phyloP scores from a whole-genome alignment of 495 filamentous ascomycete species.

The Xylona heveae region DNA sequence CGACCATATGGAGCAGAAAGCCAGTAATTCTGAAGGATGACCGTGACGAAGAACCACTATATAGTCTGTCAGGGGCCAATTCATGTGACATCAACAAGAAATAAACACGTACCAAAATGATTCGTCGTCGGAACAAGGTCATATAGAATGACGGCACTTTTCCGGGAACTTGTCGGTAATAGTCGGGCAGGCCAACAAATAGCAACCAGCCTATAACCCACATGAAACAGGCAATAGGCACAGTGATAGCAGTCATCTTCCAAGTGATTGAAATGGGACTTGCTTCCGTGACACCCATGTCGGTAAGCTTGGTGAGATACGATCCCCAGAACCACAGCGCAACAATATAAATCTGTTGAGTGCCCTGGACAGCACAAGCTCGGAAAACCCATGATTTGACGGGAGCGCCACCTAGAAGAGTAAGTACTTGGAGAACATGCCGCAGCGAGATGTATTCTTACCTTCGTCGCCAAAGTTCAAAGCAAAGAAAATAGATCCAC shows the following conservation, averaged over 20 bases:
- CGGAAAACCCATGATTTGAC: conserved; percentile 42
- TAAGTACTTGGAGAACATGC: neutral
- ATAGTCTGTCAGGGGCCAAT: too few species aligned
- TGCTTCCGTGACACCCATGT: conserved; percentile 10
- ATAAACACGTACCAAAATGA: conserved; percentile 21
- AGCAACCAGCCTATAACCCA: conserved; percentile 29
- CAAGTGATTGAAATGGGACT: conserved; percentile 12
- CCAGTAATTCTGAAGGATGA: conserved; percentile 47
- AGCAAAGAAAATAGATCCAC: conserved; percentile 39
- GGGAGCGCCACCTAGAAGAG: conserved; percentile 24
- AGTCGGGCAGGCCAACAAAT: conserved; percentile 36
- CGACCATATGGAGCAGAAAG: conserved; percentile 20
- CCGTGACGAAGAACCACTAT: conserved; percentile 33
- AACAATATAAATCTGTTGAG: conserved; percentile 39
- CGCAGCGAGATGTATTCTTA: conserved; percentile 1
- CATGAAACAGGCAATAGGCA: conserved; percentile 28
- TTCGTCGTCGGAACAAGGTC: conserved; percentile 32
- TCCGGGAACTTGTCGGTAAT: conserved; percentile 45
- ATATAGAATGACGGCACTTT: conserved; percentile 39
- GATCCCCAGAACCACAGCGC: conserved; percentile 48
- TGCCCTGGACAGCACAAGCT: conserved; percentile 39
- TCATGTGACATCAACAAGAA: too few species aligned
- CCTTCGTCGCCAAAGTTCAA: conserved; percentile 48
- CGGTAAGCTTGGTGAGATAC: conserved; percentile 15
- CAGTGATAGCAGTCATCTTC: conserved; percentile 22